These are phyloP conservation scores for Cryphonectria radicalis DNA, from an alignment of 2,329 filamentous ascomycete genomes.

Conservation along the genomic window DNA sequence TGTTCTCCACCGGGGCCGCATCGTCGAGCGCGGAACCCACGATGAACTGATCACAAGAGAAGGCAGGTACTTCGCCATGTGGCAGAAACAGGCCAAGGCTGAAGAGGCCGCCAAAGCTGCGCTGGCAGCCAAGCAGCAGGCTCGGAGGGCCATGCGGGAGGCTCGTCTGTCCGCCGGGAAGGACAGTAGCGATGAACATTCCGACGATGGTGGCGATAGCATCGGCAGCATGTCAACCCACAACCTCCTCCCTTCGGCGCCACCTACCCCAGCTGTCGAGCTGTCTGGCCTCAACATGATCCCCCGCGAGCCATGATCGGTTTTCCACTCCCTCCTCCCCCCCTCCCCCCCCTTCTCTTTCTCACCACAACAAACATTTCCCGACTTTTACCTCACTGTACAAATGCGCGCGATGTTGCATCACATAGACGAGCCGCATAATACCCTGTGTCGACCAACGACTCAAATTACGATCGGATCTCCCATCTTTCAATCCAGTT, in stretches of 20 bases:
- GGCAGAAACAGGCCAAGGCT: conserved; percentile 84
- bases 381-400: conserved; percentile 25
- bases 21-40: conserved; percentile 80
- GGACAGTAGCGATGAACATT: conserved; percentile 46
- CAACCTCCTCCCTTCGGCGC: conserved; percentile 45
- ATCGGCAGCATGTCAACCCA: conserved; percentile 47
- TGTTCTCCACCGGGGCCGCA: conserved; percentile 75
- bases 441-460: conserved; percentile 13
- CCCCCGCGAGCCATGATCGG: neutral
- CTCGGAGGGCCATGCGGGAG: conserved; percentile 51
- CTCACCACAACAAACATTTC: neutral
- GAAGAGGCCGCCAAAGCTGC: conserved; percentile 70
- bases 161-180: conserved; percentile 52
- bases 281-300: conserved; percentile 21
- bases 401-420: conserved; percentile 23
- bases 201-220: conserved; percentile 50
- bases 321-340: too few relatives aligned
- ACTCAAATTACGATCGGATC: conserved; percentile 22
- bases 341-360: too few relatives aligned
- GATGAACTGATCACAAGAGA: conserved; percentile 71
- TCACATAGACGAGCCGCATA: conserved; percentile 25
- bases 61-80: conserved; percentile 82
- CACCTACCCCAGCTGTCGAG: conserved; percentile 38
- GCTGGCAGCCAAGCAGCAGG: conserved; percentile 46
- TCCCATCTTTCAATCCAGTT: conserved; percentile 10